phyloP scores from a whole-genome alignment of 2,329 filamentous ascomycete species.

The Penicillium corylophilum region DNA sequence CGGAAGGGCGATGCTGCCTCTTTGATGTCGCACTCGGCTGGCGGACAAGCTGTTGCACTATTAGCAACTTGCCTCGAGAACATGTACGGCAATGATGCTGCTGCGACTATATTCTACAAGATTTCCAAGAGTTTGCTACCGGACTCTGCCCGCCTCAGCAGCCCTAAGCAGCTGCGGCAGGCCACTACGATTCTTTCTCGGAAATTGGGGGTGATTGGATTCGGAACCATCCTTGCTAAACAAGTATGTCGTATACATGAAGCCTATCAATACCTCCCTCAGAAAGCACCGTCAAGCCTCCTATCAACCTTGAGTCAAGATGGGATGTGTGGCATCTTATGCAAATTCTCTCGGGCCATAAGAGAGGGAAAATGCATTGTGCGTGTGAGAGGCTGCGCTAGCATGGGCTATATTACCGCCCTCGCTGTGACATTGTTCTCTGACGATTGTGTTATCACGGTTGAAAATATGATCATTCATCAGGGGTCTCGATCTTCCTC shows the following conservation, averaged over 20 bases:
- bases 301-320: background rate
- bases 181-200: background rate
- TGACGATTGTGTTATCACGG: background rate
- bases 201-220: background rate
- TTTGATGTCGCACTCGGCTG: background rate
- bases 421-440: background rate
- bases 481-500: background rate
- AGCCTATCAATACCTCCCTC: background rate
- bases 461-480: background rate
- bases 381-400: background rate
- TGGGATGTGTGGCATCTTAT: background rate
- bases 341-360: background rate
- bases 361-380: background rate
- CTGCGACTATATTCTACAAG: background rate
- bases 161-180: background rate
- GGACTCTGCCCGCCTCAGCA: background rate
- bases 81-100: background rate
- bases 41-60: background rate
- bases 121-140: background rate
- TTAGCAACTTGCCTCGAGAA: background rate
- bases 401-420: background rate
- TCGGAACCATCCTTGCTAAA: background rate
- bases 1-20: background rate
- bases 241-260: background rate
- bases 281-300: background rate